These are phyloP conservation scores for Ceratobasidium sp. DNA, from an alignment of 1,284 basidiomycete species.

Conservation along the genomic window DNA sequence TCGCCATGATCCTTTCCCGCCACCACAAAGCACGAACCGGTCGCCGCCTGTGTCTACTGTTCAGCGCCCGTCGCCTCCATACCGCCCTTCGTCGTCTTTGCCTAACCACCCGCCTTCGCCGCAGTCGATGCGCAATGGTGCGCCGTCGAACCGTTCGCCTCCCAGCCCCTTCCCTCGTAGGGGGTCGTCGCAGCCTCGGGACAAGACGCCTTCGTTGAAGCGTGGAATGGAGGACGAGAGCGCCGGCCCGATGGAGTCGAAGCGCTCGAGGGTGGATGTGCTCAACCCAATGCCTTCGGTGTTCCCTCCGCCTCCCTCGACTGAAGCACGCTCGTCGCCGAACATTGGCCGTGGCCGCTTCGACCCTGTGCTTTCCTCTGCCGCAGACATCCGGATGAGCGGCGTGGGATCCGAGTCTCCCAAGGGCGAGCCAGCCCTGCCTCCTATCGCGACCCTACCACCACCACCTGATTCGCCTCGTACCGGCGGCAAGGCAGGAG, in stretches of 20 bases:
- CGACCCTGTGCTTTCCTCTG: constrained; percentile 27
- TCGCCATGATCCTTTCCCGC: constrained; percentile 37
- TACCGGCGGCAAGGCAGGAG: constrained; percentile 8
- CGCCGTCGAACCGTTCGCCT: constrained; percentile 26
- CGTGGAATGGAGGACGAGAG: constrained; percentile 64
- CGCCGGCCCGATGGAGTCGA: constrained; percentile 59
- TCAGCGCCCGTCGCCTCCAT: constrained; percentile 35
- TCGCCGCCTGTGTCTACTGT: constrained; percentile 35
- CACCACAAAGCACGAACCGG: constrained; percentile 25
- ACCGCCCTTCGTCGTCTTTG: constrained; percentile 57
- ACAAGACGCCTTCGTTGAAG: constrained; percentile 60
- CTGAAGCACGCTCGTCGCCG: constrained; percentile 38
- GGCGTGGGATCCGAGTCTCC: constrained; percentile 18
- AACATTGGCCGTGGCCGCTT: constrained; percentile 29
- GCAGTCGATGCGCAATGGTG: constrained; percentile 44
- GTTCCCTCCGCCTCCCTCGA: constrained; percentile 40
- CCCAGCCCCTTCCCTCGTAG: constrained; percentile 33
- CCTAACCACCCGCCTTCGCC: constrained; percentile 56
- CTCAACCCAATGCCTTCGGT: constrained; percentile 52
- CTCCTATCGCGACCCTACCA: constrained; percentile 46
- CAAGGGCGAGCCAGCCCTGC: constrained; percentile 43
- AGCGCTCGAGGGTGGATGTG: constrained; percentile 71
- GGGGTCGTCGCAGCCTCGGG: constrained; percentile 35
- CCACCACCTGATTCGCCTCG: constrained; percentile 36
- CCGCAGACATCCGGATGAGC: constrained; percentile 28